Percentiles rank a stretch among this genome's conserved stretches.
phyloP scores from a whole-genome alignment of 768 basidiomycete species.

The Termitomyces sp. region DNA sequence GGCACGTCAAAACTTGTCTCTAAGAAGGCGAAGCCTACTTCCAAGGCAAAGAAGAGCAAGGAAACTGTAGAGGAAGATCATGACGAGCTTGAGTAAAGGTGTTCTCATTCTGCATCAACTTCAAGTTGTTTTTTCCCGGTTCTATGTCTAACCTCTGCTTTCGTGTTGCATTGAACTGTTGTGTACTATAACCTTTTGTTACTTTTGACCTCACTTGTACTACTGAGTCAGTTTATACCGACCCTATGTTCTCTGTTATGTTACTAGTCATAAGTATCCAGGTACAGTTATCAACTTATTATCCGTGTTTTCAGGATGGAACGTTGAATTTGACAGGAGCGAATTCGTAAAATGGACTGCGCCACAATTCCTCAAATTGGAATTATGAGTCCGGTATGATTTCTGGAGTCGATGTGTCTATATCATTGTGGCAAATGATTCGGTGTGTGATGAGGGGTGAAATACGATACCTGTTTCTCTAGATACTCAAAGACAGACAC shows the following conservation, averaged over 20 bases:
- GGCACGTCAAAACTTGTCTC: conserved; percentile 41
- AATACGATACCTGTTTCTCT: too few relatives aligned
- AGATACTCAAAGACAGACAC: too few relatives aligned
- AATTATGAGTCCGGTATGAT: too few relatives aligned
- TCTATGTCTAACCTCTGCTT: background rate
- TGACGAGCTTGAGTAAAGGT: conserved; percentile 23
- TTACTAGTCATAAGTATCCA: too few relatives aligned
- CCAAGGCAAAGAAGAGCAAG: conserved; percentile 47
- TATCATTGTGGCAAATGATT: too few relatives aligned
- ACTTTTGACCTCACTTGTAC: background rate
- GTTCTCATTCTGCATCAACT: background rate
- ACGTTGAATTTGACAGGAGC: background rate
- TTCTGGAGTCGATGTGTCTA: too few relatives aligned
- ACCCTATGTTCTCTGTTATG: background rate
- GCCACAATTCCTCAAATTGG: background rate
- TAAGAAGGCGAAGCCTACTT: conserved; percentile 41
- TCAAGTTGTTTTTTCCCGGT: background rate
- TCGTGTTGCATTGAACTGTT: conserved; percentile 1
- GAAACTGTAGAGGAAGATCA: conserved; percentile 43
- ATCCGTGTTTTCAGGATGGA: background rate
- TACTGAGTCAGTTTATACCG: background rate
- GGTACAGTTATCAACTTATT: background rate
- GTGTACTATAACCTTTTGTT: background rate
- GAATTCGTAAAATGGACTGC: background rate
- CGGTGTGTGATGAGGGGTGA: too few relatives aligned